Percentiles rank a stretch among this genome's conserved stretches.
Evolutionary conservation across 148 eudicot species (phyloP).

Genomic region (Vaccinium corymbosum): DNA sequence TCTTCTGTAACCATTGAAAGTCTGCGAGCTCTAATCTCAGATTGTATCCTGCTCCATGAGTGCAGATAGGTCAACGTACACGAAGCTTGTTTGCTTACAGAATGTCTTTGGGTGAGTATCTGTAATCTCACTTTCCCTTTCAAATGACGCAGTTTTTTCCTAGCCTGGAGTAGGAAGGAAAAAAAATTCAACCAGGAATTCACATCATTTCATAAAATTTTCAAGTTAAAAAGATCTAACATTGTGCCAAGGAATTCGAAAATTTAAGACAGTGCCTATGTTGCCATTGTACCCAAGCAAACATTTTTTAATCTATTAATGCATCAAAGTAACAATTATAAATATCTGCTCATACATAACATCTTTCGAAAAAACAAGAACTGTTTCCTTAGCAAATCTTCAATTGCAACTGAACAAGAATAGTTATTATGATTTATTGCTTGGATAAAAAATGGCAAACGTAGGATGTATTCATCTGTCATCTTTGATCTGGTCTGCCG

Average conservation of each 20-base stretch:
- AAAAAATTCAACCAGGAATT: neutral
- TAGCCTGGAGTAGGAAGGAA: conserved; percentile 45
- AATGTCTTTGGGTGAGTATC: conserved; percentile 40
- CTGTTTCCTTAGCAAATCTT: neutral
- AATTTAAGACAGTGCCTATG: neutral
- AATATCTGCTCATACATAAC: neutral
- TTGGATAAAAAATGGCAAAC: neutral
- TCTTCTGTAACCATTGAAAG: conserved; percentile 70
- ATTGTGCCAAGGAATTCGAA: neutral
- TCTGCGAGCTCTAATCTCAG: conserved; percentile 72
- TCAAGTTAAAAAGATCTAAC: neutral
- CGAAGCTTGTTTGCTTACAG: conserved; percentile 57
- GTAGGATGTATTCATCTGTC: neutral
- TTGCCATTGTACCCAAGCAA: neutral
- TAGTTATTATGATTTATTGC: neutral
- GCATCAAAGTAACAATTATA: neutral
- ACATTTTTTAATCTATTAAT: neutral
- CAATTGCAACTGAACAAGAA: neutral
- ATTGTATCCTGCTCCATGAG: conserved; percentile 72
- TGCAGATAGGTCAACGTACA: conserved; percentile 68
- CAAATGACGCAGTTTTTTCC: conserved; percentile 48
- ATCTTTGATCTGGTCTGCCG: neutral
- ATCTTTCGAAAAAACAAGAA: neutral
- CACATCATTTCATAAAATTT: neutral
- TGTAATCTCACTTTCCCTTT: conserved; percentile 65